These are phyloP conservation scores for Jaenimonas drosophilae DNA, from an alignment of 208 protist species.

Conservation along the genomic window DNA sequence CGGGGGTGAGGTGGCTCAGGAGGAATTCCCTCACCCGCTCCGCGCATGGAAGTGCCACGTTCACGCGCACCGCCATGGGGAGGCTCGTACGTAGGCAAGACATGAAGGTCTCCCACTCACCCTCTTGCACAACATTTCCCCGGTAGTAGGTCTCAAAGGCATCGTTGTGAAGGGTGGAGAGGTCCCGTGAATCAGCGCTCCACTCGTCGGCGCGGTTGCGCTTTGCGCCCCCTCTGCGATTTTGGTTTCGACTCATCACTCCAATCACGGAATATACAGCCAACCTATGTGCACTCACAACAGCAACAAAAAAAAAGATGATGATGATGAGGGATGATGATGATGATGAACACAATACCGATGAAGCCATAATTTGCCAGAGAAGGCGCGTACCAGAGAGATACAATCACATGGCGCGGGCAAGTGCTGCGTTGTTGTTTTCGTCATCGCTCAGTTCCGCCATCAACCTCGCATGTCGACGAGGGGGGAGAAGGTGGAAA, in stretches of 20 bases:
- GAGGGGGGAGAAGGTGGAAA: too few species aligned
- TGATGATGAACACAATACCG: too few species aligned
- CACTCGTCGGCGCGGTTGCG: constrained; percentile 47
- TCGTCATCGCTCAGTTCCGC: too few species aligned
- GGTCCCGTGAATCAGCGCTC: constrained; percentile 50
- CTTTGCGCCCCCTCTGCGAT: constrained; percentile 52
- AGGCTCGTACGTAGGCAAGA: constrained; percentile 52
- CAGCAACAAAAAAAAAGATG: constrained; percentile 4
- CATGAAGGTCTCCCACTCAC: constrained; percentile 56
- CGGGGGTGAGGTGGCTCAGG: constrained; percentile 16
- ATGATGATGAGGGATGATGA: constrained; percentile 6
- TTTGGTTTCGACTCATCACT: constrained; percentile 72
- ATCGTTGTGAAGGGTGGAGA: constrained; percentile 35
- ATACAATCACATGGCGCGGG: too few species aligned
- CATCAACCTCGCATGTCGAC: too few species aligned
- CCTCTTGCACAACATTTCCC: constrained; percentile 33
- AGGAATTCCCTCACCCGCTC: constrained; percentile 32
- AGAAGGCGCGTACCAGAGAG: too few species aligned
- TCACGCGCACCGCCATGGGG: constrained; percentile 65
- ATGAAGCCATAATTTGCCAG: too few species aligned
- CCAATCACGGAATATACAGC: too few species aligned
- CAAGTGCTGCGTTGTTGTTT: too few species aligned
- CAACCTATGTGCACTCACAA: not conserved
- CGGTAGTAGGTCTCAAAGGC: constrained; percentile 71
- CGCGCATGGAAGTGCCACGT: constrained; percentile 16